Evolutionary conservation across 768 basidiomycete genomes (phyloP), one percentile per base, ranked within the genome.

Genomic region (Russula foetens): DNA sequence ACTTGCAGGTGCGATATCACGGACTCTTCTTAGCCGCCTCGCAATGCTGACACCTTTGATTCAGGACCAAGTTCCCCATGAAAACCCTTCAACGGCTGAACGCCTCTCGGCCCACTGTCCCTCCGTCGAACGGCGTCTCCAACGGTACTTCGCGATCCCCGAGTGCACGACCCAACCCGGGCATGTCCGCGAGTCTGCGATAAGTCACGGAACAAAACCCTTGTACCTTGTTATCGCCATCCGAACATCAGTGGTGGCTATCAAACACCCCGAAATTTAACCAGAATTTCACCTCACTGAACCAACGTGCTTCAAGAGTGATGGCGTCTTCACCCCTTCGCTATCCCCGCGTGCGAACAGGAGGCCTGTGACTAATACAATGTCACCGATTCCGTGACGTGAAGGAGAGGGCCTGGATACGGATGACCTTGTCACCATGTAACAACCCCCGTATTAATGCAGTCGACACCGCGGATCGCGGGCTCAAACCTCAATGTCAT

Each of bases 11-110:
- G 69, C 68, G 90, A 76, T 46, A 55, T 51, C 17, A 26, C 48
- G 38, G 44, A 39, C 7, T 21, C 56, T 15, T 15, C 9, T 3
- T 4, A 11, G 24, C 26, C 23, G 15, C 29, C 8, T 55, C 47
- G 24, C 29, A 15, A 28, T 7, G 21, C 51, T 52, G 54, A 29
- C 24, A 15, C 66, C 21, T 14, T 11, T 21, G 26, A 48, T 23
- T 56, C 71, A 95, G 92, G 66, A 95, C 94, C 26, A 94, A 94
- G 71, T 98, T 98, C 78, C 94, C 94, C 4, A 85, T 94, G 71
- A 93, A 95, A 70, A 91, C 91, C 2, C 81, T 96, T 9, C 87
- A 89, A 71, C 85, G 92, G 15, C 79, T 92, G 48, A 88, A 87
- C 63, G 81, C 85, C 35, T 79, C 79, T 1, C 68, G 70, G 35